These are phyloP conservation scores for Penicillium angulare DNA, from an alignment of 495 filamentous ascomycete species.

Conservation along the genomic window DNA sequence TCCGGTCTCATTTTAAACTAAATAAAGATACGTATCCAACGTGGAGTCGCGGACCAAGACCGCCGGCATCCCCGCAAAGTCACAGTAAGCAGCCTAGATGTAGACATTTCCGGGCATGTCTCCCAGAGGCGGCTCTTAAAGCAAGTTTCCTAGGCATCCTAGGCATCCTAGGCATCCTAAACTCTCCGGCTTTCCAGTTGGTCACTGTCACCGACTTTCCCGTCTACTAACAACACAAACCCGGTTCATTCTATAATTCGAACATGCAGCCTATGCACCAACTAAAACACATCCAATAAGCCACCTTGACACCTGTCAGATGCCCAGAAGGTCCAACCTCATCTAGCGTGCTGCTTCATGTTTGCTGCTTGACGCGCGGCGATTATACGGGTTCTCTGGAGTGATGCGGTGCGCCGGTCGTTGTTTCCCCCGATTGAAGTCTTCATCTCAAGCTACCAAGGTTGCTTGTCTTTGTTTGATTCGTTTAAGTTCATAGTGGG, in stretches of 20 bases:
- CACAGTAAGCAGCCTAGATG: too few relatives aligned
- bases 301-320: background rate
- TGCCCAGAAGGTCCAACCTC: background rate
- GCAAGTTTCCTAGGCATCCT: too few relatives aligned
- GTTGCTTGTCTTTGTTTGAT: background rate
- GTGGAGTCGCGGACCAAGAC: too few relatives aligned
- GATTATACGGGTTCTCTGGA: background rate
- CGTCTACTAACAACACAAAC: background rate
- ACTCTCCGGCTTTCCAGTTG: background rate
- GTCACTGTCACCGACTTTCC: too few relatives aligned
- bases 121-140: too few relatives aligned
- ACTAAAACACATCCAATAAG: background rate
- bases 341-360: background rate
- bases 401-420: background rate
- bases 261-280: too few relatives aligned
- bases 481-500: background rate
- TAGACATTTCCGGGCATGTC: too few relatives aligned
- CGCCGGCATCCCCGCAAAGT: too few relatives aligned
- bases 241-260: too few relatives aligned
- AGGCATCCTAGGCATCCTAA: too few relatives aligned
- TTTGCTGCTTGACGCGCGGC: background rate
- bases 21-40: too few relatives aligned
- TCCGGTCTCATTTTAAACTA: too few relatives aligned
- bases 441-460: background rate
- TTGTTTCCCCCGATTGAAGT: background rate